phyloP scores from a whole-genome alignment of 2,329 filamentous ascomycete genomes.

The Fusarium coicis region DNA sequence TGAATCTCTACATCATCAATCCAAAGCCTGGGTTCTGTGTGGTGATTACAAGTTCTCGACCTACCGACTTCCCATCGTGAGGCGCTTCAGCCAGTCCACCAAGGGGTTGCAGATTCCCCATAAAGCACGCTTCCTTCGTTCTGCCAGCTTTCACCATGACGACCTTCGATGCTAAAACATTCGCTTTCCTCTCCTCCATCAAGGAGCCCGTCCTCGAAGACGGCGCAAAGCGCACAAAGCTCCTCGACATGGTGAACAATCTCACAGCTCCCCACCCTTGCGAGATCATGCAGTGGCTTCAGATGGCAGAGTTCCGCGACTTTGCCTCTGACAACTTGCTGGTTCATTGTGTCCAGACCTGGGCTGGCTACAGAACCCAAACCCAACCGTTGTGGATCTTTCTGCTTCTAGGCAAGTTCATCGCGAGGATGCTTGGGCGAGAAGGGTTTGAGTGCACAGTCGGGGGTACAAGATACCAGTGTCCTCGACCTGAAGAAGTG shows the following conservation, averaged over 20 bases:
- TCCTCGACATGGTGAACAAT: neutral
- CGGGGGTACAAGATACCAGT: neutral
- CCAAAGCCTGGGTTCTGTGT: neutral
- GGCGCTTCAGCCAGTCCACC: neutral
- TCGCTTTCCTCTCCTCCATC: neutral
- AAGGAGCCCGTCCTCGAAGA: neutral
- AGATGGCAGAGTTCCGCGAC: neutral
- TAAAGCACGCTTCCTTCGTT: neutral
- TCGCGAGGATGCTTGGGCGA: neutral
- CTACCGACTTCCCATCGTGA: neutral
- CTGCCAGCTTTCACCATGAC: neutral
- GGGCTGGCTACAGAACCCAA: neutral
- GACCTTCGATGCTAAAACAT: neutral
- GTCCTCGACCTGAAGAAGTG: neutral
- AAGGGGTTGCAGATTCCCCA: accelerated
- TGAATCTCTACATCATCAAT: neutral
- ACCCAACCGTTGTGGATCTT: neutral
- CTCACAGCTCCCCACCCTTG: neutral
- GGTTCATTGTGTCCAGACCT: neutral
- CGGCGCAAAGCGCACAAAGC: neutral
- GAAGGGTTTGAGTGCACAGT: neutral
- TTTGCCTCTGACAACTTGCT: neutral
- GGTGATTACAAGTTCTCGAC: neutral
- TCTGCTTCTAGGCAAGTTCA: neutral
- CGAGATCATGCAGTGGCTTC: neutral